These are phyloP conservation scores for Mycena capillaripes DNA, from an alignment of 768 basidiomycete genomes.

Conservation along the genomic window DNA sequence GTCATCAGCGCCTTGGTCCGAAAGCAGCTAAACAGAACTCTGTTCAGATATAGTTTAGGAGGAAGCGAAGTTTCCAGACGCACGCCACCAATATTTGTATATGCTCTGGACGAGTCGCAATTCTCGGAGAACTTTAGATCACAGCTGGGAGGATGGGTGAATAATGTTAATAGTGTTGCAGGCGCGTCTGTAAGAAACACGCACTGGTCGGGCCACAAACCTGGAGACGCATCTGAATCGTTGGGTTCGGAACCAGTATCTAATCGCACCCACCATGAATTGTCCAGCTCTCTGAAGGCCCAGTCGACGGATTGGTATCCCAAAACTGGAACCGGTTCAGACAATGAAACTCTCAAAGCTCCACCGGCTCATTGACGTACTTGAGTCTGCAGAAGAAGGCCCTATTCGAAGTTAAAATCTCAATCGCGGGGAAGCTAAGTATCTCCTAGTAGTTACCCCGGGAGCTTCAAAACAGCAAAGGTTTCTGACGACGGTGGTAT, in stretches of 20 bases:
- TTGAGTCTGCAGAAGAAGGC: conserved; percentile 41
- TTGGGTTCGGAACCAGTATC: not conserved
- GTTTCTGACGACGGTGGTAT: conserved; percentile 29
- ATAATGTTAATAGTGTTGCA: not conserved
- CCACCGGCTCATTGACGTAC: conserved; percentile 11
- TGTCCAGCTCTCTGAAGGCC: conserved; percentile 70
- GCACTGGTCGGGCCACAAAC: conserved; percentile 69
- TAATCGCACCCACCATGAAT: conserved; percentile 60
- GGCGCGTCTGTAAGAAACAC: not conserved
- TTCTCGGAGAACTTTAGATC: conserved; percentile 39
- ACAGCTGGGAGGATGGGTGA: conserved; percentile 10
- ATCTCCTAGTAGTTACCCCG: conserved; percentile 29
- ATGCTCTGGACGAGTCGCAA: conserved; percentile 65
- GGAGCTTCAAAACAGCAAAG: conserved; percentile 41
- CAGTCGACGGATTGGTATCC: conserved; percentile 64
- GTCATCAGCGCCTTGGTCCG: conserved; percentile 65
- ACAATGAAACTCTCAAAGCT: not conserved
- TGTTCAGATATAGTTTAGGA: not conserved
- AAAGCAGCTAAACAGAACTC: conserved; percentile 66
- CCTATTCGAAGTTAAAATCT: conserved; percentile 15
- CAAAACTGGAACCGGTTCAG: conserved; percentile 58
- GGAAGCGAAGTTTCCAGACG: conserved; percentile 17
- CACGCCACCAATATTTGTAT: conserved; percentile 60
- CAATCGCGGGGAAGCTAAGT: not conserved
- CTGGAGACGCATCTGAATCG: conserved; percentile 41